Percentiles rank a stretch among this genome's conserved stretches.
phyloP scores from a whole-genome alignment of 257 asterid species.

The Solanum paucissectum region DNA sequence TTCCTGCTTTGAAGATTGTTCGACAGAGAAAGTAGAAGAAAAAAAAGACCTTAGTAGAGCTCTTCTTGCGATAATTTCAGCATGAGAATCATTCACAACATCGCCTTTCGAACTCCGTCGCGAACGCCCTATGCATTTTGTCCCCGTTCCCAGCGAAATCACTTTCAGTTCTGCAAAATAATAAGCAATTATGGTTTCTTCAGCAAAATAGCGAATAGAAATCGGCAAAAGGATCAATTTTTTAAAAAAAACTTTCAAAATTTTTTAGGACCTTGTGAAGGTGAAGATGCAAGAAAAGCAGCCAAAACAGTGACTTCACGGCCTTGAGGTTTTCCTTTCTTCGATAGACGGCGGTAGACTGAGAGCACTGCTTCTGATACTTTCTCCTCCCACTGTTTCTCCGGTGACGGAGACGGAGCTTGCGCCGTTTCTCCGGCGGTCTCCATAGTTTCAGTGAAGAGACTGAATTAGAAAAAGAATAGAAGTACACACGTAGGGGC shows the following conservation, averaged over 20 bases:
- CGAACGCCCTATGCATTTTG: conserved; percentile 74
- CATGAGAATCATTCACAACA: conserved; percentile 87
- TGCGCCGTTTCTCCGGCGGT: conserved; percentile 4
- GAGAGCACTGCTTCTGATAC: conserved; percentile 43
- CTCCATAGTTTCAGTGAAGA: neutral
- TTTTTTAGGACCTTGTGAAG: conserved; percentile 37
- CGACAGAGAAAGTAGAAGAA: neutral
- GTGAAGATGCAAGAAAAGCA: conserved; percentile 67
- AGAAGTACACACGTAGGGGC: too few relatives aligned
- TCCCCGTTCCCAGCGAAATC: conserved; percentile 88
- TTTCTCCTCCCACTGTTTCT: conserved; percentile 41
- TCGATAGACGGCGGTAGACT: conserved; percentile 47
- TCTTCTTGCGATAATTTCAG: conserved; percentile 82
- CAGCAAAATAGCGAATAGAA: neutral
- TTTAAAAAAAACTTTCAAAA: neutral
- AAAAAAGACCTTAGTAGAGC: conserved; percentile 59
- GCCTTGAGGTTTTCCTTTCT: conserved; percentile 97
- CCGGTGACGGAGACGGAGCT: conserved; percentile 10
- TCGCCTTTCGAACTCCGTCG: conserved; percentile 64
- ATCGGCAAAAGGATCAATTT: neutral
- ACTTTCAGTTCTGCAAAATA: conserved; percentile 42
- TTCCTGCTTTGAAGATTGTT: neutral
- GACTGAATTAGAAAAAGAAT: too few relatives aligned
- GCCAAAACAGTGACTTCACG: conserved; percentile 93
- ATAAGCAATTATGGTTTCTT: neutral